Evolutionary conservation across 2,329 filamentous ascomycete species (phyloP).

Genomic region (Chrysoporthe cubensis): DNA sequence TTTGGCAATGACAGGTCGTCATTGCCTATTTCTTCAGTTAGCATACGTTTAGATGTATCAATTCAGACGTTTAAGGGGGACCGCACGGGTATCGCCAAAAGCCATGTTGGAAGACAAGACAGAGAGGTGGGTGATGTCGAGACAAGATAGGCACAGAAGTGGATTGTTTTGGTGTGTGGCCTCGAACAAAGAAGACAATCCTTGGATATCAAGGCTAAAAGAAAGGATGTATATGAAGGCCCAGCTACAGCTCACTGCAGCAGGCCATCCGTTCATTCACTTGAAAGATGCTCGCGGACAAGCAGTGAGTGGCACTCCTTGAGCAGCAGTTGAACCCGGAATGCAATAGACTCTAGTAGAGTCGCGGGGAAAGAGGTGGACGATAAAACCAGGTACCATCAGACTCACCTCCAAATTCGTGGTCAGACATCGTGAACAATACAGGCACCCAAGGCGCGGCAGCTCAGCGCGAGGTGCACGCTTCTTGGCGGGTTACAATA

Average conservation of each 20-base stretch:
- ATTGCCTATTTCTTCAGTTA: constrained; percentile 53
- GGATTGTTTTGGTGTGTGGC: neutral
- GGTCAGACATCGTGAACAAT: constrained; percentile 60
- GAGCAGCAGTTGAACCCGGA: neutral
- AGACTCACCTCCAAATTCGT: constrained; percentile 65
- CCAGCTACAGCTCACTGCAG: constrained; percentile 5
- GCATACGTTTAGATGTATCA: constrained; percentile 29
- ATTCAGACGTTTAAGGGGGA: neutral
- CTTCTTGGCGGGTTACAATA: neutral
- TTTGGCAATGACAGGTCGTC: constrained; percentile 69
- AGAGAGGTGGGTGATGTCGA: neutral
- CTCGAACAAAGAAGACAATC: neutral
- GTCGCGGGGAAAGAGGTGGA: neutral
- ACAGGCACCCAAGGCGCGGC: constrained; percentile 6
- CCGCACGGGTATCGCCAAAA: neutral
- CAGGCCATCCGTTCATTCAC: constrained; percentile 10
- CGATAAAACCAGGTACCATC: neutral
- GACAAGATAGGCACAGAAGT: too few relatives aligned
- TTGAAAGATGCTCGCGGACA: neutral
- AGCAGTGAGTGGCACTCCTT: neutral
- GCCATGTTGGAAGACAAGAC: constrained; percentile 1
- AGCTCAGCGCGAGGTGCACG: constrained; percentile 3
- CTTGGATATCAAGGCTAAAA: too few relatives aligned
- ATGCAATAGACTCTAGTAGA: neutral
- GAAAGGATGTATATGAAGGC: too few relatives aligned